A percentile compares a stretch with the other conserved stretches of the same genome.
Conservation (phyloP, 805 yeast species). For the Kodamaea nitidulidarum region DNA sequence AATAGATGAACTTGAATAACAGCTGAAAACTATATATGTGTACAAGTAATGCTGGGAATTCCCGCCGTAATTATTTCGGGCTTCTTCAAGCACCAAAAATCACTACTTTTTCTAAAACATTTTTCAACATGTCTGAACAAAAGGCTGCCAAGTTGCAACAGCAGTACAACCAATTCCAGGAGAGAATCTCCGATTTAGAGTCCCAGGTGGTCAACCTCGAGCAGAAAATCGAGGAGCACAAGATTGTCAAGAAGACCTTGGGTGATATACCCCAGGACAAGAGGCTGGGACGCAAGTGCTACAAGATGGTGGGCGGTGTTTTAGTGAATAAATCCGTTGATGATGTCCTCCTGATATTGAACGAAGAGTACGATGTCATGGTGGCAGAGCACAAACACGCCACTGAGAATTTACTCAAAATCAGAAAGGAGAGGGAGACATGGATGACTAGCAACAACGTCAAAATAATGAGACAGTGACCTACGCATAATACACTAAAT, state of each 20-base stretch:
- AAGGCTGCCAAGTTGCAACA: slow-evolving; percentile 40
- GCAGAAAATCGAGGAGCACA: slow-evolving; percentile 38
- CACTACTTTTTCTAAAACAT: neutral
- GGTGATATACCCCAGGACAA: slow-evolving; percentile 30
- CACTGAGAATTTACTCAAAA: slow-evolving; percentile 24
- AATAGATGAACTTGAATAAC: too few species aligned
- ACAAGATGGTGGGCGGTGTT: slow-evolving; percentile 92
- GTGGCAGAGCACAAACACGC: slow-evolving; percentile 19
- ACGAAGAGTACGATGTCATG: slow-evolving; percentile 43
- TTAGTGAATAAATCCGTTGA: slow-evolving; percentile 76
- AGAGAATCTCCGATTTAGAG: slow-evolving; percentile 35
- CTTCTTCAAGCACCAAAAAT: too few species aligned
- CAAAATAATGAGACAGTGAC: slow-evolving; percentile 35
- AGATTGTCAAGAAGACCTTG: slow-evolving; percentile 40
- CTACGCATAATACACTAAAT: too few species aligned
- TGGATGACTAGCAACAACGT: slow-evolving; percentile 42
- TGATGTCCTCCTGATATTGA: slow-evolving; percentile 65
- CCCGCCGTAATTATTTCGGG: neutral
- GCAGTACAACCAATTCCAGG: slow-evolving; percentile 40
- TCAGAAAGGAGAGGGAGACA: slow-evolving; percentile 31
- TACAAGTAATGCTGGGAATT: too few species aligned
- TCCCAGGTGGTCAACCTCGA: slow-evolving; percentile 31
- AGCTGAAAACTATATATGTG: too few species aligned
- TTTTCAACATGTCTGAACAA: slow-evolving; percentile 14
- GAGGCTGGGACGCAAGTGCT: slow-evolving; percentile 64